These are phyloP conservation scores for Neonectria hederae DNA, from an alignment of 2,329 filamentous ascomycete species.

Conservation along the genomic window DNA sequence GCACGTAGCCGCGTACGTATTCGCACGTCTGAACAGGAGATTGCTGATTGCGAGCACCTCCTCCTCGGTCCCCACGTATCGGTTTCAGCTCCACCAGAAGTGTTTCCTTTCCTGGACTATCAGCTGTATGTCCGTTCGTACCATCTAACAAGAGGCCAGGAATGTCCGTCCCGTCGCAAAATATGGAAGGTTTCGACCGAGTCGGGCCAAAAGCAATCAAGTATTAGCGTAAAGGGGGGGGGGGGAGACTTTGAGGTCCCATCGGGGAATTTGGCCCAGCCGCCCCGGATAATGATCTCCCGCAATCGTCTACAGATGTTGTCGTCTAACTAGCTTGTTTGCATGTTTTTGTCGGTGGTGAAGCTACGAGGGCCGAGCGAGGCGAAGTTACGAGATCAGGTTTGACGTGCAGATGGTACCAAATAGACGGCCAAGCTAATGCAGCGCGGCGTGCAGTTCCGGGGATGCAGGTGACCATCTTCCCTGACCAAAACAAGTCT, in stretches of 20 bases:
- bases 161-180: slow-evolving; percentile 14
- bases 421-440: slow-evolving; percentile 12
- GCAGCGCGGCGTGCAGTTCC: slow-evolving; percentile 13
- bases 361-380: neutral
- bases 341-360: neutral
- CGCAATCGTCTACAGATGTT: neutral
- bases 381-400: slow-evolving; percentile 5
- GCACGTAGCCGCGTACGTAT: neutral
- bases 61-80: slow-evolving; percentile 16
- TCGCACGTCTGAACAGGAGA: slow-evolving; percentile 12
- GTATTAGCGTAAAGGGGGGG: slow-evolving; percentile 20
- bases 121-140: slow-evolving; percentile 5
- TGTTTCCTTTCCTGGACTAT: slow-evolving; percentile 15
- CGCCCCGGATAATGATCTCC: slow-evolving; percentile 34
- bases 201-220: slow-evolving; percentile 28
- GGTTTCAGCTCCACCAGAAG: slow-evolving; percentile 31
- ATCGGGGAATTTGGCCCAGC: slow-evolving; percentile 34
- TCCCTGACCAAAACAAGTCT: slow-evolving; percentile 8
- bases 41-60: slow-evolving; percentile 17
- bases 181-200: slow-evolving; percentile 25
- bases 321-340: neutral
- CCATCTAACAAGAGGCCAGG: neutral
- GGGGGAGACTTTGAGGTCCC: slow-evolving; percentile 21
- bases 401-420: slow-evolving; percentile 11
- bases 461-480: slow-evolving; percentile 3